Evolutionary conservation across 768 basidiomycete genomes (phyloP).

Genomic region (Collybia sp.): DNA sequence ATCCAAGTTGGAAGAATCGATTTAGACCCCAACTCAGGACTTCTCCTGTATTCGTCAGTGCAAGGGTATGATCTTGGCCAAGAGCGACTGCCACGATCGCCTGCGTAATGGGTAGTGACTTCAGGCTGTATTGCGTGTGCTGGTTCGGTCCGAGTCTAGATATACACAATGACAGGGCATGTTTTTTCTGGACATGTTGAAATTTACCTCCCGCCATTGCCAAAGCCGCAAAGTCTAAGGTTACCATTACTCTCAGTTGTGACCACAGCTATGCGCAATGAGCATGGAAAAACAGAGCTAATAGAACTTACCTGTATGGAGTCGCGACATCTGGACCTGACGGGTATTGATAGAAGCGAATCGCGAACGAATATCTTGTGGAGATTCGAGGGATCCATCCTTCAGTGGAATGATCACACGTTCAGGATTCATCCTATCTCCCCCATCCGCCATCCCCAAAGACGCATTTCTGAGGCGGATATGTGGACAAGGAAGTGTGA

Average conservation of each 20-base stretch:
- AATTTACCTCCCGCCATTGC: conserved; percentile 77
- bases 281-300: neutral
- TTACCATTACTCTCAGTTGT: conserved; percentile 74
- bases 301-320: conserved; percentile 69
- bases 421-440: conserved; percentile 79
- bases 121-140: conserved; percentile 75
- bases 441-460: conserved; percentile 77
- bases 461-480: conserved; percentile 63
- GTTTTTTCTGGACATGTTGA: neutral
- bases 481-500: neutral
- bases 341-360: conserved; percentile 63
- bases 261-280: conserved; percentile 36
- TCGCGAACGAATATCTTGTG: conserved; percentile 32
- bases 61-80: conserved; percentile 94
- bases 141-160: conserved; percentile 66
- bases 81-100: conserved; percentile 67
- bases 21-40: conserved; percentile 91
- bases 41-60: conserved; percentile 75
- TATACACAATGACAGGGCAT: neutral
- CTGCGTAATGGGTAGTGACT: conserved; percentile 51
- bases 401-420: conserved; percentile 51
- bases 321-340: conserved; percentile 75
- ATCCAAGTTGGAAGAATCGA: conserved; percentile 86
- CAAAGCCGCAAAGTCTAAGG: conserved; percentile 84
- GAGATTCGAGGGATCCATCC: conserved; percentile 15